These are phyloP conservation scores for Phoenix dactylifera DNA, from an alignment of 176 grass and related monocot genomes.

Conservation along the genomic window DNA sequence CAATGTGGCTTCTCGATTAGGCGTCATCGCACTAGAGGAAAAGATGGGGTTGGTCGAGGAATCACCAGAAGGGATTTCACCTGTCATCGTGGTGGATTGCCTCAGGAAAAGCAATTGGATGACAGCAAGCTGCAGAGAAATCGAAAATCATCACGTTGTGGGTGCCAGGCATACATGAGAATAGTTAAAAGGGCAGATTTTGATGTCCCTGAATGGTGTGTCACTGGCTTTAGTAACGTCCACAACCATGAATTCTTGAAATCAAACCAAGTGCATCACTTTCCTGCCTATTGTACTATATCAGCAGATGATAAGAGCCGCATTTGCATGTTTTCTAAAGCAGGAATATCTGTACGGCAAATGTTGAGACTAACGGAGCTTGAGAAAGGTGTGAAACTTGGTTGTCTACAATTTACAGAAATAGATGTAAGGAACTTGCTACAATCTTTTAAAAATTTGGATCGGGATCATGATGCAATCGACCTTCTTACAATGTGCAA, in stretches of 20 bases:
- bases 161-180: conserved; percentile 3
- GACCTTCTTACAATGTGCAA: no score
- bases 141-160: conserved; percentile 3
- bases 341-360: conserved; percentile 2
- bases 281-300: conserved; percentile 1
- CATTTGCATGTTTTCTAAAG: conserved; percentile 4
- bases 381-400: neutral
- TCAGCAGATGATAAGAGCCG: conserved; percentile 3
- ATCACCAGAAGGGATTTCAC: conserved; percentile 1
- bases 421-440: neutral
- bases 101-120: conserved; percentile 1
- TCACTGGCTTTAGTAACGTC: conserved; percentile 2
- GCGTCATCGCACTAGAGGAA: conserved; percentile 1
- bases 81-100: neutral
- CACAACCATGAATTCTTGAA: neutral
- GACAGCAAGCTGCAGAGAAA: neutral
- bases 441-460: no score
- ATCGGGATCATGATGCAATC: no score
- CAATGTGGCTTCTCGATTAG: conserved; percentile 2
- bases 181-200: neutral
- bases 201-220: conserved; percentile 1
- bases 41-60: conserved; percentile 3
- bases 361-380: conserved; percentile 4
- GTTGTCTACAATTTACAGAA: neutral
- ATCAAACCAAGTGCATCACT: neutral